A percentile compares a stretch with the other conserved stretches of the same genome.
phyloP scores from a whole-genome alignment of 2,329 filamentous ascomycete genomes.

The Teratosphaeria nubilosa region DNA sequence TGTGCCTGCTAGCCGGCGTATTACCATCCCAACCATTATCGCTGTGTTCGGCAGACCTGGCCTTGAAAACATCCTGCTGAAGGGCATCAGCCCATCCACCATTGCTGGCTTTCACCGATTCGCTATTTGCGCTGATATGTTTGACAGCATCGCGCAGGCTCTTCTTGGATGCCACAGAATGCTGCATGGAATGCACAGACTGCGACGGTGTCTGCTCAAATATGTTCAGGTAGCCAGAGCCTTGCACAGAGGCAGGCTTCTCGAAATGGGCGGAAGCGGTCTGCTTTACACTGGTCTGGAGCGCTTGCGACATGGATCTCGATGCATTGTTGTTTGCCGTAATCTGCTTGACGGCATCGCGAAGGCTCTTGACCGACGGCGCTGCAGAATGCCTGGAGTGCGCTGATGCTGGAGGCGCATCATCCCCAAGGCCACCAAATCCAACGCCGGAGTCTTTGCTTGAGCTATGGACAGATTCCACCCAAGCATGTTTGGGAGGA shows the following conservation, averaged over 20 bases:
- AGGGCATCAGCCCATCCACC: not conserved
- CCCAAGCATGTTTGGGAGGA: not conserved
- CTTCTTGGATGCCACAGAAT: not conserved
- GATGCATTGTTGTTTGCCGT: conserved; percentile 1
- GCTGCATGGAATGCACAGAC: not conserved
- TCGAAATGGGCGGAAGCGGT: not conserved
- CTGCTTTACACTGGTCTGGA: not conserved
- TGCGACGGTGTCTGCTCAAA: not conserved
- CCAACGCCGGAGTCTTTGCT: conserved; percentile 4
- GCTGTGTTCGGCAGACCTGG: not conserved
- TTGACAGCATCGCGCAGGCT: conserved; percentile 2
- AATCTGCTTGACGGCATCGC: conserved; percentile 2
- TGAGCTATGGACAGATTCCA: conserved; percentile 1
- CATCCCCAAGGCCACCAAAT: conserved; percentile 1
- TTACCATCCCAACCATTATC: not conserved
- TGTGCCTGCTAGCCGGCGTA: not conserved
- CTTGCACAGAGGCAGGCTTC: not conserved
- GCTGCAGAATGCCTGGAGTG: not conserved
- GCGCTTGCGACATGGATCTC: not conserved
- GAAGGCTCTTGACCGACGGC: conserved; percentile 1
- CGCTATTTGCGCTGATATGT: conserved; percentile 3
- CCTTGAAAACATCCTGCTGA: not conserved
- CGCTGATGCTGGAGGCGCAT: not conserved
- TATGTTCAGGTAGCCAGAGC: not conserved
- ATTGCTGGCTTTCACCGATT: not conserved